A percentile compares a stretch with the other conserved stretches of the same genome.
Conservation (phyloP, 108 stramenopile genomes). For the Cyclotella kingstonii region DNA sequence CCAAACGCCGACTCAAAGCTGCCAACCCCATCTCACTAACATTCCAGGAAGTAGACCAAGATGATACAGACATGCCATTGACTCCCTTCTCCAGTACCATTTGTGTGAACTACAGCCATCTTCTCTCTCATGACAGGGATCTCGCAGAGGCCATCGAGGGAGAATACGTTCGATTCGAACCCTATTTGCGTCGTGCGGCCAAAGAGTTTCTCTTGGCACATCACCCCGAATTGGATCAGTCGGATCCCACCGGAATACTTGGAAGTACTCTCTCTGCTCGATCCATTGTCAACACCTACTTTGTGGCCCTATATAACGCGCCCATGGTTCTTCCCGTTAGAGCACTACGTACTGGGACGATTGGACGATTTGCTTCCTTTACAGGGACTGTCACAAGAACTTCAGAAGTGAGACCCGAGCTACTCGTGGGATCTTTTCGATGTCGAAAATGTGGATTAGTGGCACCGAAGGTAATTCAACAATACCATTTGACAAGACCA, state of each 20-base stretch:
- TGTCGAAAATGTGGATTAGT: slow-evolving; percentile 91
- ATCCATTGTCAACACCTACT: slow-evolving; percentile 43
- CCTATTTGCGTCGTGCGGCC: slow-evolving; percentile 64
- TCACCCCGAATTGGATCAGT: slow-evolving; percentile 56
- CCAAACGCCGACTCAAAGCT: slow-evolving; percentile 48
- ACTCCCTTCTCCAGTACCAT: slow-evolving; percentile 64
- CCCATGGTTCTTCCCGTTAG: slow-evolving; percentile 67
- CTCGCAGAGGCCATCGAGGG: slow-evolving; percentile 80
- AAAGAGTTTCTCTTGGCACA: slow-evolving; percentile 54
- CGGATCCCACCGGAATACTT: background rate
- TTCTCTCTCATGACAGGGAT: slow-evolving; percentile 62
- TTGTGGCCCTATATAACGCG: slow-evolving; percentile 83
- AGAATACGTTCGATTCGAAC: slow-evolving; percentile 88
- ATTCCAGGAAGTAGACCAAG: slow-evolving; percentile 21
- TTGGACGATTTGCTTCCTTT: slow-evolving; percentile 75
- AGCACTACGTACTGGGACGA: slow-evolving; percentile 66
- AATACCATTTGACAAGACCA: slow-evolving; percentile 96
- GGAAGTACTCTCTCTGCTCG: slow-evolving; percentile 6
- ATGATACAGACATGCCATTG: slow-evolving; percentile 18
- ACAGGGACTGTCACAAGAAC: slow-evolving; percentile 95
- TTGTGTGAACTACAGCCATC: slow-evolving; percentile 70
- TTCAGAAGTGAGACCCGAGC: slow-evolving; percentile 97
- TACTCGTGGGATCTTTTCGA: slow-evolving; percentile 89
- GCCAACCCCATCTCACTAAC: background rate
- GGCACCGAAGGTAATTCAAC: slow-evolving; percentile 81